Evolutionary conservation across 805 yeast genomes (phyloP), one percentile per base, ranked within the genome.

Genomic region (Ogataea polymorpha): DNA sequence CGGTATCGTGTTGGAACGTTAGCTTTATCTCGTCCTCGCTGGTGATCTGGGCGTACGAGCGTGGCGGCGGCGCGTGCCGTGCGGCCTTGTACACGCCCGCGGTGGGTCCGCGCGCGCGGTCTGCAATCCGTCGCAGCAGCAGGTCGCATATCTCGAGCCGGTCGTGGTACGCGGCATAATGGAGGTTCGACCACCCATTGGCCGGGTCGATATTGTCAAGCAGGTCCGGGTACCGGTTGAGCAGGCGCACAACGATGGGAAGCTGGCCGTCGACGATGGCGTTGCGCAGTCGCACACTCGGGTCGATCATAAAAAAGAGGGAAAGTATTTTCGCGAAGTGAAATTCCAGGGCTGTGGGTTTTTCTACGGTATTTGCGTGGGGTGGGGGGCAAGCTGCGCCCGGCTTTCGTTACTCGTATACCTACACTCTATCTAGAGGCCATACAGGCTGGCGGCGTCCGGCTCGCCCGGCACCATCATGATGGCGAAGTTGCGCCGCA

Each of bases 171-270:
- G 91, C 79, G 0, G 95, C 89, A 60, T 86, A 86, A 59, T 87
- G 96, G 34, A 87, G 66, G 27, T 84, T 80, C 12, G 85, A 72
- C 96, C 96, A 87, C 2, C 96, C 96, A 54, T 81, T 79, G 16
- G 56, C 23, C 5, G 88, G 75, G 55, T 88, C 85, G 17, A 79
- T 68, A 55, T 86, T 83, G 45, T 79, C 80, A 47, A 87, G 59
- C 28, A 86, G 67, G 23, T 78, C 81, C 0, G 95, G 93, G 49
- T 71, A 82, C 27, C 88, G 70, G 39, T 73, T 68, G n/a, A 87
- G 61, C 6, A 87, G 65, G 18, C 91, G 72, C 48, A 74, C 70
- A 13, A 80, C 88, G 11, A 82, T 79, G 25, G 77, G 68, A 15
- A 76, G 65, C 45, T 82, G 80, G 37, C 87, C 89, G 25, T 70